Evolutionary conservation across 2,329 filamentous ascomycete genomes (phyloP).

Genomic region (Alternaria solani): DNA sequence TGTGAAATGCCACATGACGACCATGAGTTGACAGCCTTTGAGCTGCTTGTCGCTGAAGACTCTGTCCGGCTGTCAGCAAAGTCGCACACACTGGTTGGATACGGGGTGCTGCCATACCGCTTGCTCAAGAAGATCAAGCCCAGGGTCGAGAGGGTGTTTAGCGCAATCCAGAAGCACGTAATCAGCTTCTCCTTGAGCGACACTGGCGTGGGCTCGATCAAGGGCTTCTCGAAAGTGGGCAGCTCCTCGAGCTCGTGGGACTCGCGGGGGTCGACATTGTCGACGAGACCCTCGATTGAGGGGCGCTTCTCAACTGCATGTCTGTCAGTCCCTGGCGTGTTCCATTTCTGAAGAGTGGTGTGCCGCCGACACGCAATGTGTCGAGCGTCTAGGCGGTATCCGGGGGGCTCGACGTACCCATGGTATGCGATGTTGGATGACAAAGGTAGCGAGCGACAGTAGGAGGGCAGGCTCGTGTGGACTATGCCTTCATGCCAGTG

Average conservation of each 20-base stretch:
- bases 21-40: slow-evolving; percentile 56
- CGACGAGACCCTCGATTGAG: slow-evolving; percentile 50
- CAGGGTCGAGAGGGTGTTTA: slow-evolving; percentile 56
- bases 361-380: slow-evolving; percentile 1
- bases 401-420: slow-evolving; percentile 35
- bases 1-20: slow-evolving; percentile 59
- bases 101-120: slow-evolving; percentile 41
- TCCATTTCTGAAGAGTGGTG: not conserved
- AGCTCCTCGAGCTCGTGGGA: slow-evolving; percentile 46
- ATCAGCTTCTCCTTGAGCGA: slow-evolving; percentile 49
- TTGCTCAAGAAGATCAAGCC: slow-evolving; percentile 57
- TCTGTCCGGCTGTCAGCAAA: slow-evolving; percentile 42
- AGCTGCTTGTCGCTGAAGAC: slow-evolving; percentile 56
- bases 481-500: slow-evolving; percentile 40
- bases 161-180: slow-evolving; percentile 51
- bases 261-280: slow-evolving; percentile 48
- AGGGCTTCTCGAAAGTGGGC: slow-evolving; percentile 45
- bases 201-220: slow-evolving; percentile 32
- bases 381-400: slow-evolving; percentile 3
- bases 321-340: slow-evolving; percentile 29
- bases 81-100: not conserved
- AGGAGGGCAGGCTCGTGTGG: slow-evolving; percentile 15
- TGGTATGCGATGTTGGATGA: slow-evolving; percentile 27
- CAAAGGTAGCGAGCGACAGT: slow-evolving; percentile 34
- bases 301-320: slow-evolving; percentile 47